These are phyloP conservation scores for Ensete glaucum DNA, from an alignment of 176 grass and related monocot species.

Conservation along the genomic window DNA sequence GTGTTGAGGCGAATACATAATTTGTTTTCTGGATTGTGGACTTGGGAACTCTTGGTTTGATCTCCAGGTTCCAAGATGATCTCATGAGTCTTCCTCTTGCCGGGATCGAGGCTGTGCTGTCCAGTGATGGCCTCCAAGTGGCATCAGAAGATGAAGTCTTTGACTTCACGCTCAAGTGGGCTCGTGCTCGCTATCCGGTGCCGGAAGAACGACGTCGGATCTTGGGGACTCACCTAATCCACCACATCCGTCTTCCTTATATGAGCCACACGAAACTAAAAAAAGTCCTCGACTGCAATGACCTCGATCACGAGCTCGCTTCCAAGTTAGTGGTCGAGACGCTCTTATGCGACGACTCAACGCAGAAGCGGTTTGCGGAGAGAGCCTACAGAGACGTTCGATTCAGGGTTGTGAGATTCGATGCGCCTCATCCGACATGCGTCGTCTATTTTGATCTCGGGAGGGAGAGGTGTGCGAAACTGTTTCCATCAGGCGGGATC, in stretches of 20 bases:
- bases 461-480: conserved; percentile 9
- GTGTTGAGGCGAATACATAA: too few species aligned
- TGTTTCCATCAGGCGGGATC: conserved; percentile 12
- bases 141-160: conserved; percentile 23
- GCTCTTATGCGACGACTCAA: conserved; percentile 17
- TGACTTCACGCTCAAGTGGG: conserved; percentile 25
- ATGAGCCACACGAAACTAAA: conserved; percentile 21
- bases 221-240: conserved; percentile 3
- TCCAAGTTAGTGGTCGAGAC: conserved; percentile 21
- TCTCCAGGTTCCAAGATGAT: conserved; percentile 19
- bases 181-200: conserved; percentile 12
- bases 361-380: conserved; percentile 4
- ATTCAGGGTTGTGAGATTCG: conserved; percentile 20
- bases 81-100: conserved; percentile 20
- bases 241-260: conserved; percentile 14
- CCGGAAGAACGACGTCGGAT: conserved; percentile 18
- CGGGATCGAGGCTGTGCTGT: conserved; percentile 25
- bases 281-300: conserved; percentile 16
- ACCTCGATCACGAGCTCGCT: conserved; percentile 18
- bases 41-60: too few species aligned
- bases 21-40: background rate
- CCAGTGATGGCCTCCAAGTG: conserved; percentile 23
- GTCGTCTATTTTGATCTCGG: conserved; percentile 19
- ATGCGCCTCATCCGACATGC: conserved; percentile 20
- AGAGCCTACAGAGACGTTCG: conserved; percentile 20